A percentile compares a stretch with the other conserved stretches of the same genome.
Conservation (phyloP, 2,329 filamentous ascomycete species). For the Polychaeton citri region DNA sequence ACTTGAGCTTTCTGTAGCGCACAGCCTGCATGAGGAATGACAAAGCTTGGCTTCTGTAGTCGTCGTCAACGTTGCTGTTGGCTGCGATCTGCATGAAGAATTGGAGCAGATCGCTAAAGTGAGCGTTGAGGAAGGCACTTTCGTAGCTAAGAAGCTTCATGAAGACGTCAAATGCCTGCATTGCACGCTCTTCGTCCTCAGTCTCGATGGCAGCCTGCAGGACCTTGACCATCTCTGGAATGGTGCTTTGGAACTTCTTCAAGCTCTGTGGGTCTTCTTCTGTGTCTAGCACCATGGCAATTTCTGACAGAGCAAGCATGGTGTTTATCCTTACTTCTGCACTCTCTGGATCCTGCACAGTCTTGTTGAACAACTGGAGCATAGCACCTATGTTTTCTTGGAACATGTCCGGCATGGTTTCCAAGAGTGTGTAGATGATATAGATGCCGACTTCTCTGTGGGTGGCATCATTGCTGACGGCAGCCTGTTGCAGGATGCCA, state of each 20-base stretch:
- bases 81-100: constrained; percentile 86
- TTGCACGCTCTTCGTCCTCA: constrained; percentile 66
- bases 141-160: constrained; percentile 89
- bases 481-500: constrained; percentile 63
- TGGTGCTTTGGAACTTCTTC: constrained; percentile 60
- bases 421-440: constrained; percentile 82
- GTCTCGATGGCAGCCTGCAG: constrained; percentile 71
- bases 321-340: constrained; percentile 91
- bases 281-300: constrained; percentile 75
- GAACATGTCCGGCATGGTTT: constrained; percentile 75
- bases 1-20: constrained; percentile 86
- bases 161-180: constrained; percentile 91
- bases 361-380: constrained; percentile 70
- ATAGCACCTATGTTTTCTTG: constrained; percentile 67
- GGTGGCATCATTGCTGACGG: constrained; percentile 57
- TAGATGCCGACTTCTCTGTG: constrained; percentile 87
- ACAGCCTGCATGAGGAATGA: constrained; percentile 89
- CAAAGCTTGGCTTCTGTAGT: constrained; percentile 77
- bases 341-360: constrained; percentile 82
- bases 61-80: constrained; percentile 66
- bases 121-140: constrained; percentile 64
- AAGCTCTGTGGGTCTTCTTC: constrained; percentile 70
- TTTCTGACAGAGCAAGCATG: constrained; percentile 74
- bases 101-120: constrained; percentile 78
- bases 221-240: constrained; percentile 80